phyloP scores from a whole-genome alignment of 1,139 yeast genomes.

The Pichia sp. region DNA sequence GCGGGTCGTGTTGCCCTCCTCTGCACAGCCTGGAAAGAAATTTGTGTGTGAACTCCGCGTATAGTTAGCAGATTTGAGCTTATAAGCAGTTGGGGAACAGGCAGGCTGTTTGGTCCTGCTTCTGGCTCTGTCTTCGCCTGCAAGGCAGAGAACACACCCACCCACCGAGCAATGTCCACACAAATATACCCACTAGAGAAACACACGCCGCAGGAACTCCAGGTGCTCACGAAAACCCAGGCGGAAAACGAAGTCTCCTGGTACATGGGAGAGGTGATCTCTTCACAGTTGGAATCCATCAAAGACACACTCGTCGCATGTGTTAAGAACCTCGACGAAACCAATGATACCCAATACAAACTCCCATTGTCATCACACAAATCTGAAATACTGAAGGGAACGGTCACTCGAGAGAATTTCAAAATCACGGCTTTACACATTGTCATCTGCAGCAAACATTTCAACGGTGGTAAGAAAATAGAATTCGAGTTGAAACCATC shows the following conservation, averaged over 20 bases:
- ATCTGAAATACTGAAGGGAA: conserved; percentile 34
- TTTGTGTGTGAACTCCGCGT: no score
- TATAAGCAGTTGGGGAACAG: no score
- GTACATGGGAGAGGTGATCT: conserved; percentile 30
- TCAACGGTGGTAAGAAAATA: conserved; percentile 28
- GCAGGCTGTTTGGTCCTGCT: no score
- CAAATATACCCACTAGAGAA: conserved; percentile 19
- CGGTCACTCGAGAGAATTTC: conserved; percentile 29
- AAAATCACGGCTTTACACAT: conserved; percentile 29
- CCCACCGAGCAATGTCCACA: conserved; percentile 31
- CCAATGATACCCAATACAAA: conserved; percentile 27
- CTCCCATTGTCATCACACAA: conserved; percentile 35
- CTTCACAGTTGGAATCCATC: conserved; percentile 31
- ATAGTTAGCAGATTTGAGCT: no score
- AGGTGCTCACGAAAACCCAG: conserved; percentile 12
- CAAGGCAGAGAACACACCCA: no score
- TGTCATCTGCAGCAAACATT: conserved; percentile 24
- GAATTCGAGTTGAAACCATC: conserved; percentile 24
- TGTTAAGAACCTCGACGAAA: conserved; percentile 27
- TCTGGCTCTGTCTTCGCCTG: neutral
- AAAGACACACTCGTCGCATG: conserved; percentile 29
- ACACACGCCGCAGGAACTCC: conserved; percentile 9
- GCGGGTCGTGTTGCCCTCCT: no score
- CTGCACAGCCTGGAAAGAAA: no score
- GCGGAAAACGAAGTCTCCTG: conserved; percentile 27